Percentiles rank a stretch among this genome's conserved stretches.
These are phyloP conservation scores for Hericium rajendrae DNA, from an alignment of 768 basidiomycete genomes.

Conservation along the genomic window DNA sequence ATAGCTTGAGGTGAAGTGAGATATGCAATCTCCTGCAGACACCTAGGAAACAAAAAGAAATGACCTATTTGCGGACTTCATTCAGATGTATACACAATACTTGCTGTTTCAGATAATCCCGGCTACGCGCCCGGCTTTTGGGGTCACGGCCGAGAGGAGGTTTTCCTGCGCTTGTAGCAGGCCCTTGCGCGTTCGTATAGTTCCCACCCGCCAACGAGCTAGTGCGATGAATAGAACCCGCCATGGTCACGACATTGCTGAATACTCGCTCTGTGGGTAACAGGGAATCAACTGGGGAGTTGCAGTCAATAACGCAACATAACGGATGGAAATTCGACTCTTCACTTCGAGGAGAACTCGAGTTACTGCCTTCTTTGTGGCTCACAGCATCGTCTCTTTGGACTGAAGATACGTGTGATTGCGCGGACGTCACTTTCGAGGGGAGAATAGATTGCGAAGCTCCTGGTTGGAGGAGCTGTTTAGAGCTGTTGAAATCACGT, in stretches of 20 bases:
- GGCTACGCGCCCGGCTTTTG: slow-evolving; percentile 88
- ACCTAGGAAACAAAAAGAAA: slow-evolving; percentile 36
- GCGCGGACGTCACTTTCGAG: slow-evolving; percentile 54
- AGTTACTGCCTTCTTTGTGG: slow-evolving; percentile 71
- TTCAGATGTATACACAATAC: slow-evolving; percentile 76
- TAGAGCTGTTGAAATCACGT: slow-evolving; percentile 49
- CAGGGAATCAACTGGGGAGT: slow-evolving; percentile 49
- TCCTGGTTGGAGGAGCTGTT: slow-evolving; percentile 60
- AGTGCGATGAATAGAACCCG: too few species aligned
- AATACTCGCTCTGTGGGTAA: slow-evolving; percentile 53
- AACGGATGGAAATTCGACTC: slow-evolving; percentile 21
- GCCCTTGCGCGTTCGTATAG: too few species aligned
- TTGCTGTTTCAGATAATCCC: slow-evolving; percentile 96
- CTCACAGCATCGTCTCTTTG: slow-evolving; percentile 67
- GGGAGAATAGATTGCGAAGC: slow-evolving; percentile 47
- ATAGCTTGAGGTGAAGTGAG: slow-evolving; percentile 94
- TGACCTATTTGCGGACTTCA: slow-evolving; percentile 45
- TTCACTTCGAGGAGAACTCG: slow-evolving; percentile 80
- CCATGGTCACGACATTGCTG: slow-evolving; percentile 18
- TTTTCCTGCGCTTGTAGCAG: slow-evolving; percentile 42
- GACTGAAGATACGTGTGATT: slow-evolving; percentile 38
- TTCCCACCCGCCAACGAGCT: too few species aligned
- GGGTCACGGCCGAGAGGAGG: slow-evolving; percentile 81
- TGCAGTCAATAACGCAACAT: slow-evolving; percentile 11
- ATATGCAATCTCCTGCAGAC: slow-evolving; percentile 96